Percentiles rank a stretch among this genome's conserved stretches.
Evolutionary conservation across 768 basidiomycete species (phyloP).

Genomic region (Pisolithus orientalis): DNA sequence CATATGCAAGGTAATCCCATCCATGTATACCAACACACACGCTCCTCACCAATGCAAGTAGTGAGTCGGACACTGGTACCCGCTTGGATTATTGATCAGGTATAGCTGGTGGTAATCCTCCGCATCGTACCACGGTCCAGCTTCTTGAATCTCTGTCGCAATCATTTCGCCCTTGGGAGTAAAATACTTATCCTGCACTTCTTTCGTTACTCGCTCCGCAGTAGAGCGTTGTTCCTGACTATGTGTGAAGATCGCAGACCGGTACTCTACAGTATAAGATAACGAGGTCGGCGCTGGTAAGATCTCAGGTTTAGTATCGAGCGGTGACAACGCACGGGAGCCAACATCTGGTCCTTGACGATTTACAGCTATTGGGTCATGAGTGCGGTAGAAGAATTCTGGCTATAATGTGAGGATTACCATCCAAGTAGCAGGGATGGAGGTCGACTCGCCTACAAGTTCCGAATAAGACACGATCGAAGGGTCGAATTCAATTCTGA

Average conservation of each 20-base stretch:
- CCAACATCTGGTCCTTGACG: constrained; percentile 74
- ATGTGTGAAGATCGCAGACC: constrained; percentile 85
- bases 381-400: constrained; percentile 95
- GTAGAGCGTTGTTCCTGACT: constrained; percentile 63
- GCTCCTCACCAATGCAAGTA: constrained; percentile 65
- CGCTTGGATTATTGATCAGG: constrained; percentile 69
- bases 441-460: constrained; percentile 63
- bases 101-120: constrained; percentile 85
- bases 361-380: constrained; percentile 85
- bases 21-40: neutral
- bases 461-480: constrained; percentile 71
- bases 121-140: constrained; percentile 75
- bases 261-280: constrained; percentile 58
- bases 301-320: neutral
- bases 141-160: constrained; percentile 67
- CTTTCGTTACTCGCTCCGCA: constrained; percentile 72
- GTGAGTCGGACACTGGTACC: constrained; percentile 92
- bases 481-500: constrained; percentile 84
- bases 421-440: neutral
- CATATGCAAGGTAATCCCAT: neutral
- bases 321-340: constrained; percentile 49
- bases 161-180: constrained; percentile 67
- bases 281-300: neutral
- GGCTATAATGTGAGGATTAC: neutral
- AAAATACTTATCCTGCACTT: constrained; percentile 82